Percentiles rank a stretch among this genome's conserved stretches.
Evolutionary conservation across 2,329 filamentous ascomycete genomes (phyloP).

Genomic region (Coniochaeta sp.): DNA sequence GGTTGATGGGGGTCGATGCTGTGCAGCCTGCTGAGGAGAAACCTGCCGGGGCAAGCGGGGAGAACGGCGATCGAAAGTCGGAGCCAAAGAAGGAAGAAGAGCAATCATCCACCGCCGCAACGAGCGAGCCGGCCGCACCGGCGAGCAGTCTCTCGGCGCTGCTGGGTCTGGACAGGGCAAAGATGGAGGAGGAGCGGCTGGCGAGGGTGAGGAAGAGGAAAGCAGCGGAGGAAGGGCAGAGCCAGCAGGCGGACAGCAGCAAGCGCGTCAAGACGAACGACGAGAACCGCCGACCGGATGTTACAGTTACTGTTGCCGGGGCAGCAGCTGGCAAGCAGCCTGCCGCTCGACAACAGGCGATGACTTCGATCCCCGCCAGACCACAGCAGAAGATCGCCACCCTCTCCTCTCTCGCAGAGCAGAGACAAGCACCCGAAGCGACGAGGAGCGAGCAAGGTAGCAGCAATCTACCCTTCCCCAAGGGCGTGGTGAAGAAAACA

Average conservation of each 20-base stretch:
- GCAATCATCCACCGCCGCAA: constrained; percentile 3
- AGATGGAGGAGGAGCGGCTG: constrained; percentile 81
- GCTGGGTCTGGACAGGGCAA: constrained; percentile 62
- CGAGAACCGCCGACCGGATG: neutral
- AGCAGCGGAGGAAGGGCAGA: constrained; percentile 7
- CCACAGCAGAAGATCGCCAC: too few species aligned
- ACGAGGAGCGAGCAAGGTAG: neutral
- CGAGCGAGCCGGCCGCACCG: constrained; percentile 6
- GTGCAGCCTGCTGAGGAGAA: neutral
- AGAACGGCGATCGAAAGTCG: neutral
- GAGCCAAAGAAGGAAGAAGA: neutral
- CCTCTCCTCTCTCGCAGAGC: too few species aligned
- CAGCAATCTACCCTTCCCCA: constrained; percentile 33
- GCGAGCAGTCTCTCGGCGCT: constrained; percentile 27
- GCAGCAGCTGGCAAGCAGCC: too few species aligned
- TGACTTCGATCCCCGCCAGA: too few species aligned
- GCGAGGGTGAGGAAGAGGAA: constrained; percentile 57
- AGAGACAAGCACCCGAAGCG: too few species aligned
- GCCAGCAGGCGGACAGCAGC: neutral
- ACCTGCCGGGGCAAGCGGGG: neutral
- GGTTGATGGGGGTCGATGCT: too few species aligned
- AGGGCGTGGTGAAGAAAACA: constrained; percentile 73
- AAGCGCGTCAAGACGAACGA: neutral
- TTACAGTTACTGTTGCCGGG: too few species aligned
- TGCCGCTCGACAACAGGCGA: too few species aligned